A percentile compares a stretch with the other conserved stretches of the same genome.
These are phyloP conservation scores for Guadua angustifolia DNA, from an alignment of 176 grass and related monocot species.

Conservation along the genomic window DNA sequence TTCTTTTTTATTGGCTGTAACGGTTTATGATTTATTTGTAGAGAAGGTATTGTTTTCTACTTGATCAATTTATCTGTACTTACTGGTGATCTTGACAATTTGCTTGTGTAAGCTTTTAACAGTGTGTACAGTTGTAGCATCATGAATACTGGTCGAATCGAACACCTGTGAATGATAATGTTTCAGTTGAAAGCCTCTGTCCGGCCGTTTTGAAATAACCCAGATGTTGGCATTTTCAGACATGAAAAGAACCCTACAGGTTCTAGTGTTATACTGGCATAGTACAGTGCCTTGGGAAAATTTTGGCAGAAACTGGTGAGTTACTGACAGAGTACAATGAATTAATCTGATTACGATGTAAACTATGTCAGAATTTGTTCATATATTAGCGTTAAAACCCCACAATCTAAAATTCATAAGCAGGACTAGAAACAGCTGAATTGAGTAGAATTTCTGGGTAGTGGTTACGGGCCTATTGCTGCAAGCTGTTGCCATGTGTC, in stretches of 20 bases:
- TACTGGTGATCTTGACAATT: constrained; percentile 45
- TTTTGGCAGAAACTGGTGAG: background rate
- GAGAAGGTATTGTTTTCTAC: constrained; percentile 49
- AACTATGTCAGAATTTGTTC: background rate
- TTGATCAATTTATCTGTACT: constrained; percentile 41
- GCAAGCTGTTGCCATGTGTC: background rate
- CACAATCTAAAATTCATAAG: background rate
- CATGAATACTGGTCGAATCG: constrained; percentile 36
- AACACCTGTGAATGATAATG: constrained; percentile 53
- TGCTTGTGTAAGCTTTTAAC: constrained; percentile 52
- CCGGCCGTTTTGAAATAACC: background rate
- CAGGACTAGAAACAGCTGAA: background rate
- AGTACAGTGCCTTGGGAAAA: background rate
- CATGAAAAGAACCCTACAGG: background rate
- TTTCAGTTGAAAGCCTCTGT: constrained; percentile 6
- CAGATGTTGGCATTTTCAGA: background rate
- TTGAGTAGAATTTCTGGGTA: background rate
- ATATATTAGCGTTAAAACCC: background rate
- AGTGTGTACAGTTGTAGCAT: constrained; percentile 64
- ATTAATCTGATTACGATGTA: background rate
- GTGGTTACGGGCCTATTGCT: background rate
- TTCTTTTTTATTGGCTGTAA: constrained; percentile 37
- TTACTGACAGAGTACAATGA: background rate
- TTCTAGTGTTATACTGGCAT: background rate
- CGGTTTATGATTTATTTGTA: constrained; percentile 59